Conservation (phyloP, 108 stramenopile species). For the Parietichytrium sp. region DNA sequence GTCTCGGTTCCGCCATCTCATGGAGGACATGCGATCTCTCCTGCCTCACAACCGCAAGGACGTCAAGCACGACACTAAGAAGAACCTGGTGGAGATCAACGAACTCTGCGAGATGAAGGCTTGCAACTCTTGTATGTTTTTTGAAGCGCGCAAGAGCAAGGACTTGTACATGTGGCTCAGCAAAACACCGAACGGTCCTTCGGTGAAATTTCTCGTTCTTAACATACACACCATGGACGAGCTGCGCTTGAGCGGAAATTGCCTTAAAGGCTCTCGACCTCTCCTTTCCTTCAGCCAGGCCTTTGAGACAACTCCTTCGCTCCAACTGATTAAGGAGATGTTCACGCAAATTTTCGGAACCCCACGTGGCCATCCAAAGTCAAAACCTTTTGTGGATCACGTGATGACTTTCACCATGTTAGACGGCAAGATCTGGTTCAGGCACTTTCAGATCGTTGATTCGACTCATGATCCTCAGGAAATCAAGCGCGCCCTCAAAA, state of each 20-base stretch:
- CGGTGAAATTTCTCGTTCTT: conserved; percentile 86
- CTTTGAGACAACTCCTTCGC: conserved; percentile 70
- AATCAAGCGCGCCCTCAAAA: conserved; percentile 74
- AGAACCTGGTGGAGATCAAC: conserved; percentile 72
- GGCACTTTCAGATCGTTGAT: conserved; percentile 96
- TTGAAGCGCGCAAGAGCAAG: conserved; percentile 90
- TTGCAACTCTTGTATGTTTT: conserved; percentile 86
- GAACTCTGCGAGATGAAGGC: conserved; percentile 90
- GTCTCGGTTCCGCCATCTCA: conserved; percentile 87
- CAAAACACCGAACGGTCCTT: conserved; percentile 78
- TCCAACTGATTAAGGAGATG: conserved; percentile 83
- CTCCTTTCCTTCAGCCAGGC: conserved; percentile 85
- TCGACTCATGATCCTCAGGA: conserved; percentile 58
- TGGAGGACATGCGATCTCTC: conserved; percentile 89
- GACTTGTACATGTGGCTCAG: conserved; percentile 95
- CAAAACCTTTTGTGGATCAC: conserved; percentile 96
- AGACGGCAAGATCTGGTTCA: conserved; percentile 95
- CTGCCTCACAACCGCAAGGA: conserved; percentile 97
- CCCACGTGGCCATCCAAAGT: conserved; percentile 94
- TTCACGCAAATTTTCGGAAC: conserved; percentile 91
- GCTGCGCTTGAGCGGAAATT: conserved; percentile 92
- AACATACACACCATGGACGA: conserved; percentile 99
- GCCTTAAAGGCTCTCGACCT: conserved; percentile 90
- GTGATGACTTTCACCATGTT: conserved; percentile 90
- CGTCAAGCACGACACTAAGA: conserved; percentile 77